Percentiles rank a stretch among this genome's conserved stretches.
phyloP scores from a whole-genome alignment of 345 rosid species.

The Populus nigra region DNA sequence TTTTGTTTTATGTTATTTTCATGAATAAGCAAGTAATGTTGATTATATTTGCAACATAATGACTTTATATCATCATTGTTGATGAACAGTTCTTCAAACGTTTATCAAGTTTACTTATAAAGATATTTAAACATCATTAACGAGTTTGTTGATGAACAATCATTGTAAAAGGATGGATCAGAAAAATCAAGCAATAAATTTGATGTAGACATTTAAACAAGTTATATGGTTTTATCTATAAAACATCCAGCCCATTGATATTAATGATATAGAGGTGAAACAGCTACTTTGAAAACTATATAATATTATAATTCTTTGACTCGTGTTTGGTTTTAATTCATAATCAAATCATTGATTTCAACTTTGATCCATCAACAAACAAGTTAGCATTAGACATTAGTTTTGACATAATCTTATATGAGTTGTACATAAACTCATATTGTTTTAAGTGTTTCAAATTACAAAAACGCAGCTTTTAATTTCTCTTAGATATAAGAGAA shows the following conservation, averaged over 20 bases:
- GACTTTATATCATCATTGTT: conserved; percentile 1
- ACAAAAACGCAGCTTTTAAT: background rate
- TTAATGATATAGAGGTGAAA: background rate
- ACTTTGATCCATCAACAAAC: background rate
- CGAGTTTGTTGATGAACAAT: background rate
- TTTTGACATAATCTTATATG: no score
- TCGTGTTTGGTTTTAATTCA: background rate
- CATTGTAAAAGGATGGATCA: conserved; percentile 23
- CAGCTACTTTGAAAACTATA: background rate
- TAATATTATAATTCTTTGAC: background rate
- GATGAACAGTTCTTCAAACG: conserved; percentile 67
- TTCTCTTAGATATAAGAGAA: background rate
- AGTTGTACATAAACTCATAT: background rate
- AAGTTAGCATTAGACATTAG: background rate
- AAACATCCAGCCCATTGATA: background rate
- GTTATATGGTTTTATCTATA: background rate
- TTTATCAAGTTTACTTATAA: conserved; percentile 56
- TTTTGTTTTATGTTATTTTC: background rate
- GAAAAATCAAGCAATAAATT: conserved; percentile 7
- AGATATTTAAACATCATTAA: conserved; percentile 12
- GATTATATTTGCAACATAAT: conserved; percentile 1
- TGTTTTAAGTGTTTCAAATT: background rate
- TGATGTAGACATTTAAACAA: no score
- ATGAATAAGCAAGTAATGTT: background rate
- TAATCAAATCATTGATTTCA: background rate